phyloP scores from a whole-genome alignment of 768 basidiomycete species.

The Suillus luteus region DNA sequence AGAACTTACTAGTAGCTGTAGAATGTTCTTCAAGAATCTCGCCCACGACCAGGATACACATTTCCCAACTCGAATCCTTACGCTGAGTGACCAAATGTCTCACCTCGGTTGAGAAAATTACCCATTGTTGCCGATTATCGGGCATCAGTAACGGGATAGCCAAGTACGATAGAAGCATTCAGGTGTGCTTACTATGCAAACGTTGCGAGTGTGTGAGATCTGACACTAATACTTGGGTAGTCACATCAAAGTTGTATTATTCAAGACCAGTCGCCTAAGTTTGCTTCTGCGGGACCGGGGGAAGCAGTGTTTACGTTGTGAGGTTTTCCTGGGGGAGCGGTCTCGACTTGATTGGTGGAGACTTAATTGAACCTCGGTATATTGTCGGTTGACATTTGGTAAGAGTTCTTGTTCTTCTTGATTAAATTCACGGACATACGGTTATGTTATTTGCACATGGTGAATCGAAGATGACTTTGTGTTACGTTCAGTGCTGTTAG shows the following conservation, averaged over 20 bases:
- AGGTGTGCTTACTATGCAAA: neutral
- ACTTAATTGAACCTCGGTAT: neutral
- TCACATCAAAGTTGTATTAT: no score
- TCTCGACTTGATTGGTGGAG: neutral
- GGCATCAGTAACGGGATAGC: neutral
- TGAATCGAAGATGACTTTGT: neutral
- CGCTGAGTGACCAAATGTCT: neutral
- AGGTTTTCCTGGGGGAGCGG: neutral
- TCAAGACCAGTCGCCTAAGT: no score
- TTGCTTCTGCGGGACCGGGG: neutral
- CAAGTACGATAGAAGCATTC: neutral
- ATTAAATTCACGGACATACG: neutral
- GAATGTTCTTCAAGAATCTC: neutral
- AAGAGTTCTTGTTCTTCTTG: neutral
- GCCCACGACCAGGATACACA: neutral
- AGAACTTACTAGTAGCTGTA: neutral
- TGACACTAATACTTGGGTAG: neutral
- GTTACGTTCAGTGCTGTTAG: no score
- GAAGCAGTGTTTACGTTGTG: neutral
- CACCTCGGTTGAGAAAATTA: neutral
- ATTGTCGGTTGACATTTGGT: neutral
- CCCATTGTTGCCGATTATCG: neutral
- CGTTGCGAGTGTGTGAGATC: neutral
- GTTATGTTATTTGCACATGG: neutral
- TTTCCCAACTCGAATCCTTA: neutral